Base-by-base conservation (phyloP, 371 early-diverging fungal species). In the Mortierella sp. region DNA sequence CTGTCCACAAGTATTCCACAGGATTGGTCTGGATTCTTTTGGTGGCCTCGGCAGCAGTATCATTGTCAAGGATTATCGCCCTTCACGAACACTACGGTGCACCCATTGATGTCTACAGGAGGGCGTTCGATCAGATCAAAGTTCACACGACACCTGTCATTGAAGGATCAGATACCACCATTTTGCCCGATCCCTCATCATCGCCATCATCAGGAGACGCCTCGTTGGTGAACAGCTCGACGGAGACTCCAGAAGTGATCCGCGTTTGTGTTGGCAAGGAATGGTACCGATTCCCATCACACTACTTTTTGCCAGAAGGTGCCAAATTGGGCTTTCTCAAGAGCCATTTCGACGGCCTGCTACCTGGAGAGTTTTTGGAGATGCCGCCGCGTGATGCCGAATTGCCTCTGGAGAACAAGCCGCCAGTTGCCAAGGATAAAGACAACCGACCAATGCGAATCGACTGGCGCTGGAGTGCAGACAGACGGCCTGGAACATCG, bases 231-330 rank as follows among this genome's bases (percentile, higher is more conserved):
- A 46, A 49, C 9, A 14, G 28, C 29, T 16, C n/a, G n/a, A n/a
- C 24, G 9, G 77, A 43, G 47, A 29, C 53, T 29, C 21, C 65
- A 28, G 61, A 78, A 31, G 37, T 47, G 1, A 62, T 82, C 24
- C 85, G 79, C 21, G 83, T 98, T 9, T 98, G 97, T 76, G 83
- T 96, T 44, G 97, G 95, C 31, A 91, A 90, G 64, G 98, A 96
- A 66, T 98, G 98, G 98, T 91, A 95, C 70, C 82, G 96, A 21
- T 97, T 95, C 79, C 96, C 96, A 0, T 87, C 91, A 9, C 95
- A 95, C 62, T 97, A 90, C 81, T 93, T 95, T 67, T 77, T 97
- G 22, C 97, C 95, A 1, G 76, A 80, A 22, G 85, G 84, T 44
- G 82, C 84, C 16, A 81, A 85, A 8, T 59, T 94, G 29, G 83